Evolutionary conservation across 306 rosid species (phyloP), one percentile per base, ranked within the genome.

Genomic region (Abrus pulchellus): DNA sequence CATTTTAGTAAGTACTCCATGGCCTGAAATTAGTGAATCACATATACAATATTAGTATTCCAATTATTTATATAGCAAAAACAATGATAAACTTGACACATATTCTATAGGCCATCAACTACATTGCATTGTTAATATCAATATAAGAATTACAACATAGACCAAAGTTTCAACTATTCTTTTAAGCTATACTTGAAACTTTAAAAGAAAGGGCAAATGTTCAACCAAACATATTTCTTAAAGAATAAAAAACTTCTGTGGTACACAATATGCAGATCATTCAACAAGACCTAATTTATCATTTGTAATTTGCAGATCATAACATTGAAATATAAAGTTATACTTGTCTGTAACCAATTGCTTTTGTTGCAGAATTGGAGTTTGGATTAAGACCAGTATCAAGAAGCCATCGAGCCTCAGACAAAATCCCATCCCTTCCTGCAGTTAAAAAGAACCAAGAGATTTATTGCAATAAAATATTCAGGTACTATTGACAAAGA

Each of bases 321-420:
- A 61, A 80, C 66, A 82, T 60, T 32, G 49, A 68, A 56, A 54
- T 28, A 55, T 7, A 71, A 73, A 44, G 40, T 32, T 30, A 72
- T 93, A 95, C 99, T 56, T 95, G 98, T 90, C 97, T 90, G 85
- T 95, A 95, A 57, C 99, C 97, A 55, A 93, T 95, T 57, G 96
- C 98, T 74, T 85, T 84, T 38, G 97, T 93, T 67, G 97, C 97
- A 59, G 98, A 91, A 88, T 89, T 91, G 73, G 94, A 86, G 80
- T 90, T 90, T 79, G 99, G 98, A 85, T 78, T 90, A 86, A 95
- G 96, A 80, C 98, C 99, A 3, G 13, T 30, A 86, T 93, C 92
- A 88, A 95, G 94, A 87, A 95, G 98, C 94, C 91, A 90, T 27
- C 66, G 89, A 55, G 99, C 94, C 90, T 93, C 97, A 0, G 92